Evolutionary conservation across 257 asterid species (phyloP).

Genomic region (Salvia miltiorrhiza): DNA sequence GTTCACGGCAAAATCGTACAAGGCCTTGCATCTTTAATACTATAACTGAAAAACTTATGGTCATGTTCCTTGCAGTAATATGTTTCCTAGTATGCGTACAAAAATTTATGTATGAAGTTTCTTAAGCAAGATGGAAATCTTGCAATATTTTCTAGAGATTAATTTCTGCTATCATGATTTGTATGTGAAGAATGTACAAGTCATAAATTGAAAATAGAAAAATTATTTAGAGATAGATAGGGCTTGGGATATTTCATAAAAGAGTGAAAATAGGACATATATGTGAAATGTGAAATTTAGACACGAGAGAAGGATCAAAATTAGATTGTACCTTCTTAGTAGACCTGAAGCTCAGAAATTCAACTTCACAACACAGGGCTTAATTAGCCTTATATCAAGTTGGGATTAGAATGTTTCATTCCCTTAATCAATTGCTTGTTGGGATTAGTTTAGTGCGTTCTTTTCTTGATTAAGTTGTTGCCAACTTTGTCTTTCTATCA

Average conservation of each 20-base stretch:
- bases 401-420: background rate
- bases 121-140: too few species aligned
- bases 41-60: background rate
- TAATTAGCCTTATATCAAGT: background rate
- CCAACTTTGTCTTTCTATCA: too few species aligned
- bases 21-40: slow-evolving; percentile 48
- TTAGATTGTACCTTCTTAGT: slow-evolving; percentile 15
- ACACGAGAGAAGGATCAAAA: too few species aligned
- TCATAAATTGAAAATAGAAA: too few species aligned
- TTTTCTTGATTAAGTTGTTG: slow-evolving; percentile 27
- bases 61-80: background rate
- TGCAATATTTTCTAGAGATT: too few species aligned
- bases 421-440: slow-evolving; percentile 12
- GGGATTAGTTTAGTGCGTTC: slow-evolving; percentile 17
- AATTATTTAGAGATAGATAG: too few species aligned
- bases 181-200: too few species aligned
- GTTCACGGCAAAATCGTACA: slow-evolving; percentile 34
- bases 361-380: too few species aligned
- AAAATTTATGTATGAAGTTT: too few species aligned
- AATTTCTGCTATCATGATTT: too few species aligned
- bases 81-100: background rate
- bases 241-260: too few species aligned
- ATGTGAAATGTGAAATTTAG: background rate
- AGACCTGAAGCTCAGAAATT: slow-evolving; percentile 1
- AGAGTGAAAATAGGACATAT: background rate